Evolutionary conservation across 2,329 filamentous ascomycete genomes (phyloP).

Genomic region (Hypoxylon sp.): DNA sequence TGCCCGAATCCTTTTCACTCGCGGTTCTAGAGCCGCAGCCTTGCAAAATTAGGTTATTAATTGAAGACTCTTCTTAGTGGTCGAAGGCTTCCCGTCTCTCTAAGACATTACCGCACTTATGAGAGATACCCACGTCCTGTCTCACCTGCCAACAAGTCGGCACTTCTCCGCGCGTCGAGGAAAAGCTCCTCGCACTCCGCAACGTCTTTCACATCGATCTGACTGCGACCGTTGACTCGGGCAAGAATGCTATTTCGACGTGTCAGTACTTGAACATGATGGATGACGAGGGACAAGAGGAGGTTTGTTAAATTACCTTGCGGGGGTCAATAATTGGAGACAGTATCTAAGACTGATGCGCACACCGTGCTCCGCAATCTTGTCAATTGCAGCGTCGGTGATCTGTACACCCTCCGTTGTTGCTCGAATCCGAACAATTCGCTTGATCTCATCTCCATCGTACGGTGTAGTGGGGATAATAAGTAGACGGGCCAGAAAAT

Average conservation of each 20-base stretch:
- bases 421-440: conserved; percentile 86
- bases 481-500: conserved; percentile 91
- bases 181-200: conserved; percentile 85
- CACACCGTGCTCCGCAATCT: conserved; percentile 85
- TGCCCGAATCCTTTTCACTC: conserved; percentile 22
- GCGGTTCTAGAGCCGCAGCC: conserved; percentile 26
- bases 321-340: conserved; percentile 87
- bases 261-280: conserved; percentile 41
- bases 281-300: conserved; percentile 1
- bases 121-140: conserved; percentile 71
- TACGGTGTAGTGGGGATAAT: conserved; percentile 96
- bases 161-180: conserved; percentile 82
- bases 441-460: conserved; percentile 86
- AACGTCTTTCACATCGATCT: conserved; percentile 81
- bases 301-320: conserved; percentile 64
- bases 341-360: conserved; percentile 92
- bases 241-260: conserved; percentile 75
- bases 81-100: conserved; percentile 33
- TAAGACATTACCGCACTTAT: conserved; percentile 49
- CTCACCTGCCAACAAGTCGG: conserved; percentile 70
- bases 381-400: conserved; percentile 83
- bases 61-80: conserved; percentile 33
- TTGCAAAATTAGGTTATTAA: conserved; percentile 42
- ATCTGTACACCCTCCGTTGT: conserved; percentile 83
- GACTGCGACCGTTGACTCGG: conserved; percentile 78